Conservation (phyloP, 768 basidiomycete genomes). For the Cystobasidium ongulense region DNA sequence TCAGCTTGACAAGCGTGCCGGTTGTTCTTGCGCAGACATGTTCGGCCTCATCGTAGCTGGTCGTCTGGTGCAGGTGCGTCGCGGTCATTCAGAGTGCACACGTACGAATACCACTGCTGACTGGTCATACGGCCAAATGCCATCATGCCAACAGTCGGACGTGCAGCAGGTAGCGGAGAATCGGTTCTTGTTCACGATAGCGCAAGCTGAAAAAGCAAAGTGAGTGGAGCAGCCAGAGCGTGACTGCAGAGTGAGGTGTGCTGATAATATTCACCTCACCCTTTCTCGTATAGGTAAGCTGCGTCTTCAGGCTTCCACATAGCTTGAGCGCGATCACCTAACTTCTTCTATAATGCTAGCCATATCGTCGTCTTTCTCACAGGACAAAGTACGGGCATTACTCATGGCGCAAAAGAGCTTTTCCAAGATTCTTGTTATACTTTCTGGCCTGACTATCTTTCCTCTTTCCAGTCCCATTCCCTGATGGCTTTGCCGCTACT, state of each 20-base stretch:
- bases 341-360: neutral
- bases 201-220: conserved; percentile 13
- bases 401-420: neutral
- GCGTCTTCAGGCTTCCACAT: neutral
- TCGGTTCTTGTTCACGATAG: conserved; percentile 19
- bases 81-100: neutral
- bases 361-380: conserved; percentile 30
- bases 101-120: too few relatives aligned
- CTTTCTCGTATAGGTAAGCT: neutral
- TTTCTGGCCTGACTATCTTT: neutral
- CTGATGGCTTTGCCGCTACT: conserved; percentile 27
- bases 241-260: neutral
- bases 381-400: conserved; percentile 4
- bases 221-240: neutral
- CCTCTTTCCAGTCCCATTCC: conserved; percentile 11
- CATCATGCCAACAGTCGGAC: neutral
- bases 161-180: conserved; percentile 22
- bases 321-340: neutral
- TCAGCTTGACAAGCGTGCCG: too few relatives aligned
- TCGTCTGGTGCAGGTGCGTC: neutral
- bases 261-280: neutral
- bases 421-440: neutral
- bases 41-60: conserved; percentile 22
- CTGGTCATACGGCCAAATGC: neutral
- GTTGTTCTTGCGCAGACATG: too few relatives aligned